Evolutionary conservation across 2,329 filamentous ascomycete species (phyloP).

Genomic region (Colletotrichum musae): DNA sequence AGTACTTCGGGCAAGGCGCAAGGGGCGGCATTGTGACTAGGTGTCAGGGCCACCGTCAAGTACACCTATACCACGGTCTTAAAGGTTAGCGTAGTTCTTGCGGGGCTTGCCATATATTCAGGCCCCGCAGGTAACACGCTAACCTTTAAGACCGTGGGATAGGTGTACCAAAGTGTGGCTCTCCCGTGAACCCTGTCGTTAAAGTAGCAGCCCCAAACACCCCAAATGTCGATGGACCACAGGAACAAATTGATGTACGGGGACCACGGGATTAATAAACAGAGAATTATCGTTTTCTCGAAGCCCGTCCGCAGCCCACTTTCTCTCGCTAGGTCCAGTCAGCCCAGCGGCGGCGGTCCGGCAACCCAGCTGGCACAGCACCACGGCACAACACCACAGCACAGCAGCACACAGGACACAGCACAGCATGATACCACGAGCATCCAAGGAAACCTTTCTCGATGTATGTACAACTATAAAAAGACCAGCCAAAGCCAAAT

Average conservation of each 20-base stretch:
- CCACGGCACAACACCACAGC: slow-evolving; percentile 6
- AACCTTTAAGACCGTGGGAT: too few relatives aligned
- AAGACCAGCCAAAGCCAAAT: too few relatives aligned
- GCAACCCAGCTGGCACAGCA: slow-evolving; percentile 4
- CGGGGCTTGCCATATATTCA: too few relatives aligned
- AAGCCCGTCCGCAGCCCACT: slow-evolving; percentile 25
- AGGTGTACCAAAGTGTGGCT: slow-evolving; percentile 37
- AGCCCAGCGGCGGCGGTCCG: neutral
- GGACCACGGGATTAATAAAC: slow-evolving; percentile 34
- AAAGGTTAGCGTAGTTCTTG: too few relatives aligned
- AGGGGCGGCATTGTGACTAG: slow-evolving; percentile 38
- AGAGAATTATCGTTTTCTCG: slow-evolving; percentile 40
- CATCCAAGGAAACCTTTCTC: neutral
- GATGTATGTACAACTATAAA: too few relatives aligned
- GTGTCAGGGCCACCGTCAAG: slow-evolving; percentile 39
- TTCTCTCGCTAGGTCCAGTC: slow-evolving; percentile 10
- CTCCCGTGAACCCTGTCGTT: slow-evolving; percentile 34
- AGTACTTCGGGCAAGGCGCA: slow-evolving; percentile 33
- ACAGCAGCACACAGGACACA: neutral
- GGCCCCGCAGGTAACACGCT: too few relatives aligned
- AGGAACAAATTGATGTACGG: slow-evolving; percentile 38
- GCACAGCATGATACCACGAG: slow-evolving; percentile 4
- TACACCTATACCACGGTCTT: too few relatives aligned
- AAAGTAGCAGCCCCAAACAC: slow-evolving; percentile 38
- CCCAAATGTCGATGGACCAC: slow-evolving; percentile 34